phyloP scores from a whole-genome alignment of 352 stramenopile species.

The Pythium sukuiense region DNA sequence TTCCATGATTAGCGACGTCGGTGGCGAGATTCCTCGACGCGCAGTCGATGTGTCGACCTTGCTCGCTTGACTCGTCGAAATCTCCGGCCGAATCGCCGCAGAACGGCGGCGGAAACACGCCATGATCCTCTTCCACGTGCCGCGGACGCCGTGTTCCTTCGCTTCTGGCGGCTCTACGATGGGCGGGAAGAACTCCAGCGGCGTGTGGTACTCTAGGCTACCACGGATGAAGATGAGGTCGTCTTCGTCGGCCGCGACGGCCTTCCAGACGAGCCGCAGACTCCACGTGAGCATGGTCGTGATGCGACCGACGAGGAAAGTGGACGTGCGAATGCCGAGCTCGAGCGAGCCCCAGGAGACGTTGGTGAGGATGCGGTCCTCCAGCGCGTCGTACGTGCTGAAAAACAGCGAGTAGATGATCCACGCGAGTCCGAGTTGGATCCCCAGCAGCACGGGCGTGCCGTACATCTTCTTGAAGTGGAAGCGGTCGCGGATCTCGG shows the following conservation, averaged over 20 bases:
- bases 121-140: neutral
- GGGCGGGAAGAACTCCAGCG: constrained; percentile 17
- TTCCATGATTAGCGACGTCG: neutral
- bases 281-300: constrained; percentile 23
- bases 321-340: constrained; percentile 16
- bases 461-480: constrained; percentile 24
- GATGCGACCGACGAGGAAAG: constrained; percentile 17
- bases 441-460: constrained; percentile 21
- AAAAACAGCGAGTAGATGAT: constrained; percentile 31
- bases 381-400: constrained; percentile 20
- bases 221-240: constrained; percentile 23
- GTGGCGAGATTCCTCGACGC: neutral
- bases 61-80: neutral
- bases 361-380: constrained; percentile 15
- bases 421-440: constrained; percentile 22
- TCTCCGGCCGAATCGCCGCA: neutral
- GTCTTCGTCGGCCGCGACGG: constrained; percentile 11
- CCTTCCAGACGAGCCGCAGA: constrained; percentile 20
- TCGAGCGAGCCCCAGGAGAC: constrained; percentile 16
- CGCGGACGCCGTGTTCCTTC: neutral
- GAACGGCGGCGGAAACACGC: neutral
- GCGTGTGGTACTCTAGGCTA: constrained; percentile 22
- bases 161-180: neutral
- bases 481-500: constrained; percentile 15
- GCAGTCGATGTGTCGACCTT: neutral